Base-by-base conservation (phyloP, 129 eudicot genomes). In the Helianthus tuberosus region DNA sequence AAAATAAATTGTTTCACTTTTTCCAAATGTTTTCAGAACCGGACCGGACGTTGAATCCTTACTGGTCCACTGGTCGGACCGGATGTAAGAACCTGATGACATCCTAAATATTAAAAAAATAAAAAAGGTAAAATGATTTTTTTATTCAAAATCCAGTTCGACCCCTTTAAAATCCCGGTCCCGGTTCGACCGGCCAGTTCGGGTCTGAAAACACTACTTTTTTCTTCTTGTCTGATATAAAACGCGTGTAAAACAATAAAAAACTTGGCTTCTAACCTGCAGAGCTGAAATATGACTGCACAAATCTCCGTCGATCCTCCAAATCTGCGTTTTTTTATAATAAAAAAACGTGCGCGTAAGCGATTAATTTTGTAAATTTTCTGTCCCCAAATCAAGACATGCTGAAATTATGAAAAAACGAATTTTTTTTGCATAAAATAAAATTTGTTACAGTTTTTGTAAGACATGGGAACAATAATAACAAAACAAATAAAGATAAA, bases 241-340 rank as follows among this genome's bases (percentile, higher is more conserved):
- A 65, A 75, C 16, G 3, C 68, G 35, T 5, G 64, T 55, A 20
- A 55, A 55, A 20, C 62, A 11, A 5, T 35, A 35, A 67, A 20
- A 20, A 47, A 47, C 0, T 0, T 12, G 35, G 12, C 32, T 54
- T 83, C 93, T 41, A 77, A 93, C 98, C 96, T 82, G 89, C 72
- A 16, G 87, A 90, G 23, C 73, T 64, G 46, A 94, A 90, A 84
- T 90, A 94, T 14, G 82, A 35, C 11, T 66, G 82, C 51, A 85
- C 79, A 59, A 90, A 94, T 79, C 88, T 86, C 55, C 77, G 71
- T 10, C 98, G 93, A 78, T 93, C 97, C 81, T 88, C 89, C 47
- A 78, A 44, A 77, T 46, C 98, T 93, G 85, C 51, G 36, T 2
- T 2, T 8, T 59, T 32, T 35, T 6, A 38, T 17, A 2, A n/a